Conservation (phyloP, 805 yeast species). For the Starmera dryadoides region DNA sequence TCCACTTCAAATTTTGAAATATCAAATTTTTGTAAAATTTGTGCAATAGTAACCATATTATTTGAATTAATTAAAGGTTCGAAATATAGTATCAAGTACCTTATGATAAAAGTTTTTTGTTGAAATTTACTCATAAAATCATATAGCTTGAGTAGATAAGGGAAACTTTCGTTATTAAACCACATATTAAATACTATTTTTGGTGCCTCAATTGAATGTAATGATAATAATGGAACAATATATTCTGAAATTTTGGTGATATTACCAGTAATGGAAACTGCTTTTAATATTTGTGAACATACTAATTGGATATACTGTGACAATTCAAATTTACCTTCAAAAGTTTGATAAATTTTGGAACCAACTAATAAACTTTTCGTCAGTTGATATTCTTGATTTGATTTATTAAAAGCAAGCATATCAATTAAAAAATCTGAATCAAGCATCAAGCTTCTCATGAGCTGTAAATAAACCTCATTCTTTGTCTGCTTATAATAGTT, state of each 20-base stretch:
- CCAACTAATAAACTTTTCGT: constrained; percentile 16
- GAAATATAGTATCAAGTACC: constrained; percentile 13
- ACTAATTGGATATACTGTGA: constrained; percentile 9
- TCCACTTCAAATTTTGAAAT: constrained; percentile 4
- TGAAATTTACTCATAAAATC: constrained; percentile 8
- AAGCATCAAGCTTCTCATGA: constrained; percentile 14
- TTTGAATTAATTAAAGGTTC: constrained; percentile 1
- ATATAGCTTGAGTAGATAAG: neutral
- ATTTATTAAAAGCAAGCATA: constrained; percentile 4
- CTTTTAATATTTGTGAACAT: constrained; percentile 11
- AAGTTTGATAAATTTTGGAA: constrained; percentile 15
- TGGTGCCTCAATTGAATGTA: constrained; percentile 19
- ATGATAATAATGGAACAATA: constrained; percentile 12
- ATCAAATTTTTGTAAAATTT: constrained; percentile 7
- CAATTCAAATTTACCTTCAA: constrained; percentile 14
- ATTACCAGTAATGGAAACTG: neutral
- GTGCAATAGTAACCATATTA: constrained; percentile 6
- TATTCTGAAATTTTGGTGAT: constrained; percentile 4
- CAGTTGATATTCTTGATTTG: constrained; percentile 8
- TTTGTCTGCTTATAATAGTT: constrained; percentile 14
- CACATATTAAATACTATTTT: constrained; percentile 8
- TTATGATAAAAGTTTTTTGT: constrained; percentile 10
- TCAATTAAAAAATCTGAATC: constrained; percentile 9
- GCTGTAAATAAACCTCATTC: constrained; percentile 12
- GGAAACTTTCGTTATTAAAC: constrained; percentile 6